Percentiles rank a stretch among this genome's conserved stretches.
Conservation (phyloP, 371 early-diverging fungal species). For the Mortierella polycephala region DNA sequence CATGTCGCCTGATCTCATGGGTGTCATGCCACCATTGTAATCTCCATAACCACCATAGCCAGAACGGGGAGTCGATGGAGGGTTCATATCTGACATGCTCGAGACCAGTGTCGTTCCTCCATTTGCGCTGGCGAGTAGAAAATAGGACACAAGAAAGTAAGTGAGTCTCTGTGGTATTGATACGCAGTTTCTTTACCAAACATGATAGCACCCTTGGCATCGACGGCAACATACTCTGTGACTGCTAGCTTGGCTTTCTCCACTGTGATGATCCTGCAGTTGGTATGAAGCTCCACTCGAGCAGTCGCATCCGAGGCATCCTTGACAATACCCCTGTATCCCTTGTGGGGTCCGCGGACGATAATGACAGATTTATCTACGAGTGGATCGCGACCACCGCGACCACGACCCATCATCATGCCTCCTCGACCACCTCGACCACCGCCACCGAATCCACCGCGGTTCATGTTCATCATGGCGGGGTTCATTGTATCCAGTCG, state of each 20-base stretch:
- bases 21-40: constrained; percentile 50
- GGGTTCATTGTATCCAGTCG: constrained; percentile 49
- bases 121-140: constrained; percentile 21
- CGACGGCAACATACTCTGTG: constrained; percentile 39
- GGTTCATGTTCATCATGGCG: constrained; percentile 53
- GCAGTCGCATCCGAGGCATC: constrained; percentile 82
- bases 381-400: constrained; percentile 80
- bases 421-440: constrained; percentile 67
- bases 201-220: not conserved
- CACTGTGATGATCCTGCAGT: constrained; percentile 80
- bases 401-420: constrained; percentile 68
- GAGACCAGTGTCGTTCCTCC: constrained; percentile 47
- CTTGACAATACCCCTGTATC: constrained; percentile 97
- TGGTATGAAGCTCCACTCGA: constrained; percentile 96
- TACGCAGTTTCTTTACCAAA: not conserved
- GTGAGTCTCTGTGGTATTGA: not conserved
- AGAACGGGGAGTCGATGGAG: constrained; percentile 35
- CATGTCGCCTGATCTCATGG: constrained; percentile 59
- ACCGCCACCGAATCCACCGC: constrained; percentile 42
- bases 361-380: constrained; percentile 91
- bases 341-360: constrained; percentile 95
- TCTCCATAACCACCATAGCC: constrained; percentile 51
- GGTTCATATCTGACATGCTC: constrained; percentile 33
- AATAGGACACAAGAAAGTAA: not conserved
- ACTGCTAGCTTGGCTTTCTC: constrained; percentile 79